phyloP scores from a whole-genome alignment of 495 filamentous ascomycete genomes.

The Lindgomyces ingoldianus region DNA sequence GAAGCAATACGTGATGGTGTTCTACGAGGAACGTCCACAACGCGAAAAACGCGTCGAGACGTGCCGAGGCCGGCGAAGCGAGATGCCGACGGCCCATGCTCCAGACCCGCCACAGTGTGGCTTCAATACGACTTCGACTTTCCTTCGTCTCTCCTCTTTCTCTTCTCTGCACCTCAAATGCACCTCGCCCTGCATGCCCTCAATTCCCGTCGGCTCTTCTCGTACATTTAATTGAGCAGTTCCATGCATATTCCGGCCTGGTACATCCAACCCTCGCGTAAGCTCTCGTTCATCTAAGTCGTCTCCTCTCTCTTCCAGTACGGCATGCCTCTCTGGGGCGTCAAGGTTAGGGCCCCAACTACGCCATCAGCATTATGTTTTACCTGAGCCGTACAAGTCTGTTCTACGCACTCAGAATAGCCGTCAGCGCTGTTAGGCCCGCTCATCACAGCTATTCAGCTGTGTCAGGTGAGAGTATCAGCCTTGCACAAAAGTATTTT shows the following conservation, averaged over 20 bases:
- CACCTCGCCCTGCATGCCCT: not conserved
- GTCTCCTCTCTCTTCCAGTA: not conserved
- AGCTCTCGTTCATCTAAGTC: conserved; percentile 20
- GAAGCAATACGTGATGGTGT: not conserved
- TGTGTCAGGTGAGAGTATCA: not conserved
- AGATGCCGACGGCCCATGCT: not conserved
- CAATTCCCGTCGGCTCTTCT: not conserved
- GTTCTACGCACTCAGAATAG: not conserved
- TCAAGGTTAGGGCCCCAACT: not conserved
- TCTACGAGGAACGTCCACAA: not conserved
- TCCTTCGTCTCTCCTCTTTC: not conserved
- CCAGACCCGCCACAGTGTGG: not conserved
- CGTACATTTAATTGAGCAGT: not conserved
- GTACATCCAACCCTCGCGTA: conserved; percentile 3
- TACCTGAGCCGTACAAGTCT: not conserved
- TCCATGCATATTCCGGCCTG: not conserved
- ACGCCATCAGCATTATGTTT: not conserved
- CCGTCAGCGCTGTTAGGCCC: not conserved
- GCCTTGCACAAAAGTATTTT: not conserved
- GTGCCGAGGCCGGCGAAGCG: not conserved
- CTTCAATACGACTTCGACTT: not conserved
- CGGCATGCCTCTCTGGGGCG: not conserved
- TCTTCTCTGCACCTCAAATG: not conserved
- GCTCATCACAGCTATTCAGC: not conserved
- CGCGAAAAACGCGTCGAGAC: not conserved